Conservation (phyloP, 208 protist species). For the Spongospora subterranea region DNA sequence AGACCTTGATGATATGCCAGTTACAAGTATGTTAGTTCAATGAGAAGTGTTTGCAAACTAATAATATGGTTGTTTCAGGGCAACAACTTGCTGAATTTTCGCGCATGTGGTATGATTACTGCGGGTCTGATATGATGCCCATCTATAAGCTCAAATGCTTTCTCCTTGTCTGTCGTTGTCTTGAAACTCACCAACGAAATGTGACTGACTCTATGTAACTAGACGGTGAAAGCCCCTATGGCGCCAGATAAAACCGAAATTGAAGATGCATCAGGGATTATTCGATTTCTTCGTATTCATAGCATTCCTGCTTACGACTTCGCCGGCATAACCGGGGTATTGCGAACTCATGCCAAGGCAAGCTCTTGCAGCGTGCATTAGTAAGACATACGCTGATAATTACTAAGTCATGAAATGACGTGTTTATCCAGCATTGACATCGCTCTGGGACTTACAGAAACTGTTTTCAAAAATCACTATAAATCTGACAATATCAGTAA, state of each 20-base stretch:
- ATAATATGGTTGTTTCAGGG: no score
- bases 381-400: no score
- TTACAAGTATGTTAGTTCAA: no score
- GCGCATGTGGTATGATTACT: neutral
- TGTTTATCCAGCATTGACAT: neutral
- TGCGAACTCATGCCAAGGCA: no score
- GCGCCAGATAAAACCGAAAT: neutral
- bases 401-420: no score
- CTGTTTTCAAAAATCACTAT: neutral
- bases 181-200: no score
- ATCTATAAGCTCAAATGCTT: neutral
- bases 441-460: neutral
- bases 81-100: neutral
- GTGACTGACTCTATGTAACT: neutral
- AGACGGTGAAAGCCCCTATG: neutral
- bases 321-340: no score
- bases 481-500: neutral
- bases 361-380: no score
- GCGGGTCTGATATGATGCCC: neutral
- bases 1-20: constrained; percentile 12
- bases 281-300: neutral
- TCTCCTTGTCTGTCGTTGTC: no score
- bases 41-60: no score
- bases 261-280: neutral
- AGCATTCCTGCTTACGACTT: neutral